Evolutionary conservation across 2,329 filamentous ascomycete species (phyloP), one percentile per base, ranked within the genome.

Genomic region (Thelonectria olida): DNA sequence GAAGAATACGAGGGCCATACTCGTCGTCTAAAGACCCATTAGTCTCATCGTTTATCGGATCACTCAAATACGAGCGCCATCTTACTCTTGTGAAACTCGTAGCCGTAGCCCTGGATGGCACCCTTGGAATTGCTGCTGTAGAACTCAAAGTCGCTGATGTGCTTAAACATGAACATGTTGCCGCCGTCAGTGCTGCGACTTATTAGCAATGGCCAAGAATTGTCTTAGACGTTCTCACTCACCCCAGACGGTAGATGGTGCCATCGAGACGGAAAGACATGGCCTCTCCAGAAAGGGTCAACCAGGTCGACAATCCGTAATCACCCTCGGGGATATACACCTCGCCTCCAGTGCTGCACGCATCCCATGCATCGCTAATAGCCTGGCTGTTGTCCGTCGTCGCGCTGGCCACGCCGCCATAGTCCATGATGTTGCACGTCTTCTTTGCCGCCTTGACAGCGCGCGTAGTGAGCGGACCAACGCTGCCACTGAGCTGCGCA

Each of bases 221-320:
- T 5, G 19, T 19, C 2, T 0, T 7, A 17, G 13, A 3, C 4
- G 7, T n/a, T 12, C 17, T 22, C 7, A 45, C 64, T 13, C 7
- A 65, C 64, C 66, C 66, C 34, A 57, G 60, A 0, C 66, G 66
- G 20, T 68, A 67, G 8, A 68, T 34, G 9, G 7, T 55, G 25
- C 66, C 66, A 10, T 68, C 66, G 1, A 68, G 63, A 19, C 66
- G 66, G 25, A 68, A 62, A 1, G 65, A 66, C 65, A 68, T 64
- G 38, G 65, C 54, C 6, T 45, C 65, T 5, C 62, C 63, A 7
- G 65, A 66, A 3, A 68, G 39, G 10, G 56, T 66, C 51, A 68
- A 19, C 60, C 63, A 68, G 1, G 63, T 67, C 5, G 56, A 3
- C 22, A 68, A 12, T 4, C 66, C 66, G 3, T 67, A 68, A 9